phyloP scores from a whole-genome alignment of 1,139 yeast genomes.

The Yamadazyma atmosphaerica region DNA sequence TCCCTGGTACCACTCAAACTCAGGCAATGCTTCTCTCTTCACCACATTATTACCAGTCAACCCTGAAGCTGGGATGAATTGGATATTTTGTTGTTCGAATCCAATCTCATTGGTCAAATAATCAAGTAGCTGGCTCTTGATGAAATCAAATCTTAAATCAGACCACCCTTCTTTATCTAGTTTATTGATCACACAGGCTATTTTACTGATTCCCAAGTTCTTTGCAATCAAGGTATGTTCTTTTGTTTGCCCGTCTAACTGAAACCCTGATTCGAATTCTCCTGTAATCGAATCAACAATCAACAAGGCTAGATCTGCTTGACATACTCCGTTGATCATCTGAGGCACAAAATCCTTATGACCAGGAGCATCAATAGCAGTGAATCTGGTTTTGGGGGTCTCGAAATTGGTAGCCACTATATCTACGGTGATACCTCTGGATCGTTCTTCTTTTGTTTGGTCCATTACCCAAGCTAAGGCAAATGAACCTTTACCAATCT shows the following conservation, averaged over 20 bases:
- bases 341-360: conserved; percentile 53
- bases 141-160: conserved; percentile 60
- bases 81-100: conserved; percentile 48
- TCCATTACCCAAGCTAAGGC: conserved; percentile 98
- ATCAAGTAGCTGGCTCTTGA: conserved; percentile 55
- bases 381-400: conserved; percentile 62
- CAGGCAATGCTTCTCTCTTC: conserved; percentile 24
- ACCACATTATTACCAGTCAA: conserved; percentile 80
- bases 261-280: conserved; percentile 89
- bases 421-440: conserved; percentile 91
- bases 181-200: conserved; percentile 84
- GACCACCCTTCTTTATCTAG: conserved; percentile 80
- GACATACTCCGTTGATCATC: conserved; percentile 54
- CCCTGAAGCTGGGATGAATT: conserved; percentile 85
- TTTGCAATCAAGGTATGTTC: conserved; percentile 88
- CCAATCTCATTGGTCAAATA: conserved; percentile 65
- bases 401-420: conserved; percentile 84
- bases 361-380: conserved; percentile 93
- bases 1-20: conserved; percentile 63
- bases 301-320: conserved; percentile 68
- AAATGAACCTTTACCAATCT: conserved; percentile 86
- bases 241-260: conserved; percentile 87
- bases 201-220: conserved; percentile 73
- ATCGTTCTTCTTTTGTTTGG: conserved; percentile 88
- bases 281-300: conserved; percentile 79